Evolutionary conservation across 768 basidiomycete species (phyloP), one percentile per base, ranked within the genome.

Genomic region (Rubroboletus pulcherrimus): DNA sequence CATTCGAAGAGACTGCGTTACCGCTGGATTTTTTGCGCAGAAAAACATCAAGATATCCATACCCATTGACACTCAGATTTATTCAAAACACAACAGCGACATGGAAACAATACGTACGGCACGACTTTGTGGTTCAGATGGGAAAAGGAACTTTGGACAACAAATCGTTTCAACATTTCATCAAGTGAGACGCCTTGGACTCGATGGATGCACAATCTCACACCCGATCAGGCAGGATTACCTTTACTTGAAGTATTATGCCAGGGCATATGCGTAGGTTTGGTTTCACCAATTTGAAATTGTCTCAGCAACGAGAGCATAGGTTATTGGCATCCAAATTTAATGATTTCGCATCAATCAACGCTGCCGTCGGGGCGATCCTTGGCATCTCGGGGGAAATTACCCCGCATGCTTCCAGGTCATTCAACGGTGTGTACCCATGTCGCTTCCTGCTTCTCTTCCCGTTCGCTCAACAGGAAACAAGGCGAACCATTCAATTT

Each of bases 201-300:
- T 30, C 11, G 8, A n/a, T n/a, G 8, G 49, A 21, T 19, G 29
- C 15, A 24, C 6, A 2, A 34, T 53, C 49, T 55, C 29, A 54
- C 34, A 6, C 5, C 5, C 1, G 34, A 14, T 35, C 10, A 55
- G 50, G 19, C 54, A 55, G 40, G 40, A 53, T 55, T 52, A 43
- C 34, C 34, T 53, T 11, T 43, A 53, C 15, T 31, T 53, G 33
- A 55, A 53, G 34, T 55, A 53, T 37, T 53, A 43, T n/a, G 49
- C 49, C 1, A 55, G 54, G 50, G 54, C 54, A 35, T 30, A 55
- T 35, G 53, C 38, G 49, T 51, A 29, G 8, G 53, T 54, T 26
- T 33, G 4, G 12, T 41, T 53, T 54, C 24, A n/a, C 38, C 24
- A 5, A 19, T 29, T 41, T 7, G 30, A 41, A 6, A 35, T 14